phyloP scores from a whole-genome alignment of 116 monocot genomes.

The Posidonia oceanica region DNA sequence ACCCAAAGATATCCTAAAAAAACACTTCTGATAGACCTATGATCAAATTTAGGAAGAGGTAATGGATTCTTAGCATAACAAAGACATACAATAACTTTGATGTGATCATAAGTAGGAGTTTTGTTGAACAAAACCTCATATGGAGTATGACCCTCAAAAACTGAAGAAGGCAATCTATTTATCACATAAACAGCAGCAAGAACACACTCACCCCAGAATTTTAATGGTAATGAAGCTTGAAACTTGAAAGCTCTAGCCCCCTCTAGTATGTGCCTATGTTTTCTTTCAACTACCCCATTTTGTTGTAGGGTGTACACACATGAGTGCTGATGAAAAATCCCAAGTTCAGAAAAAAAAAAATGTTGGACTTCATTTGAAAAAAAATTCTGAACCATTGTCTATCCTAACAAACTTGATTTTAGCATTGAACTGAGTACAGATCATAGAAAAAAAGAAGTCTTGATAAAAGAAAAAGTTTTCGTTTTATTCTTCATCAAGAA shows the following conservation, averaged over 20 bases:
- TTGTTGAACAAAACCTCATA: too few relatives aligned
- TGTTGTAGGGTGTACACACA: not conserved
- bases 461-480: not conserved
- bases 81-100: too few relatives aligned
- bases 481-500: not conserved
- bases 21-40: too few relatives aligned
- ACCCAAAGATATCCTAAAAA: too few relatives aligned
- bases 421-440: not conserved
- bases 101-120: too few relatives aligned
- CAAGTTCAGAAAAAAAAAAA: not conserved
- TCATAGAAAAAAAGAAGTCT: not conserved
- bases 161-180: too few relatives aligned
- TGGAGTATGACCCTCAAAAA: too few relatives aligned
- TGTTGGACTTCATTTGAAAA: not conserved
- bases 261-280: not conserved
- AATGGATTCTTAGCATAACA: too few relatives aligned
- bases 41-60: too few relatives aligned
- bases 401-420: not conserved
- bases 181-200: not conserved
- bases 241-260: not conserved
- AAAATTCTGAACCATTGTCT: not conserved
- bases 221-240: not conserved
- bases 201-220: not conserved
- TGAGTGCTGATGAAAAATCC: not conserved
- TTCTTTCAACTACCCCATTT: conserved; percentile 1